These are phyloP conservation scores for Bryoglossum gracile DNA, from an alignment of 495 filamentous ascomycete species.

Conservation along the genomic window DNA sequence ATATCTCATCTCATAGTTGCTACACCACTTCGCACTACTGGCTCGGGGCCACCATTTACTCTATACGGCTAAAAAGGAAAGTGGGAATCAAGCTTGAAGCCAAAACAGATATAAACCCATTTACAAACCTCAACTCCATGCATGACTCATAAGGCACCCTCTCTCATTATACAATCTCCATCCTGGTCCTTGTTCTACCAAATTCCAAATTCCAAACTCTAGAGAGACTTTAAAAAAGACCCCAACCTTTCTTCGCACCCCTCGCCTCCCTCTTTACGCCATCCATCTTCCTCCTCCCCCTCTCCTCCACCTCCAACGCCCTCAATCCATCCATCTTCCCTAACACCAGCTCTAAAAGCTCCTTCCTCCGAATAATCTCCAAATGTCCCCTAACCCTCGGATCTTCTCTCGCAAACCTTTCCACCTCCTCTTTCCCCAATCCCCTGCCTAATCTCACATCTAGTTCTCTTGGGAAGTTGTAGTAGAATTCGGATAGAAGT, in stretches of 20 bases:
- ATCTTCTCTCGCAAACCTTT: constrained; percentile 88
- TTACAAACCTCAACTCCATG: too few species aligned
- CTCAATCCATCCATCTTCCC: constrained; percentile 88
- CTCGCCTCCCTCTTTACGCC: not conserved
- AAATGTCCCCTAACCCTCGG: constrained; percentile 80
- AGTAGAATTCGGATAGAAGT: constrained; percentile 93
- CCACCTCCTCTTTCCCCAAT: constrained; percentile 69
- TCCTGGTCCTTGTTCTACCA: too few species aligned
- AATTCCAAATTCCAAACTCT: too few species aligned
- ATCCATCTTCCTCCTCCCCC: constrained; percentile 7
- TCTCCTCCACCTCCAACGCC: constrained; percentile 52
- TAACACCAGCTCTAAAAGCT: constrained; percentile 83
- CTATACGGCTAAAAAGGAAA: too few species aligned
- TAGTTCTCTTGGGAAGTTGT: constrained; percentile 89
- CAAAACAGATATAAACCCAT: too few species aligned
- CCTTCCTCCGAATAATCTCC: constrained; percentile 85
- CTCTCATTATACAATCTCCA: too few species aligned
- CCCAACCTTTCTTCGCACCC: constrained; percentile 14
- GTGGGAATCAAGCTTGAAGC: too few species aligned
- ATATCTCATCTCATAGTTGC: too few species aligned
- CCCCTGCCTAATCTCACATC: constrained; percentile 79
- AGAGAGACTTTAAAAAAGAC: constrained; percentile 16
- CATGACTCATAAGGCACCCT: too few species aligned
- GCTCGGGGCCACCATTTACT: too few species aligned
- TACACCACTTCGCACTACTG: too few species aligned